These are phyloP conservation scores for Rhizopus stolonifer DNA, from an alignment of 371 early-diverging fungal species.

Conservation along the genomic window DNA sequence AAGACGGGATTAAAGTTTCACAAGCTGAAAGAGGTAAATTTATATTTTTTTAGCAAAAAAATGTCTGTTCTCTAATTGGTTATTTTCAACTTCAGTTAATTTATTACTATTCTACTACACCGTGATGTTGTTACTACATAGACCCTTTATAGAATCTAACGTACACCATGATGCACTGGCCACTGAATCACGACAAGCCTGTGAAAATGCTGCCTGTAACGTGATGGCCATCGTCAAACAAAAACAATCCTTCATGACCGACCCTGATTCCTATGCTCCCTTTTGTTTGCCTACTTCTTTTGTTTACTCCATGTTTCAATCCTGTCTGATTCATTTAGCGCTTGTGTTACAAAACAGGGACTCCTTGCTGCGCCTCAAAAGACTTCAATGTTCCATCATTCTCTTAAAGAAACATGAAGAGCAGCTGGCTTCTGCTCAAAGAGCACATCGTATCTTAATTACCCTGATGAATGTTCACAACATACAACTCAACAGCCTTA, in stretches of 20 bases:
- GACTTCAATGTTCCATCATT: constrained; percentile 25
- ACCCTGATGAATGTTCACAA: constrained; percentile 35
- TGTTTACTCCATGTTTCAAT: constrained; percentile 53
- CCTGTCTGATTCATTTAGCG: constrained; percentile 37
- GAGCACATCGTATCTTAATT: constrained; percentile 35
- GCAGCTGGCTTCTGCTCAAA: constrained; percentile 28
- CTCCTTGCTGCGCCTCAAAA: constrained; percentile 9
- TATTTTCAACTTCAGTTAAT: constrained; percentile 27
- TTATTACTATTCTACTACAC: constrained; percentile 55
- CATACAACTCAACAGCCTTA: constrained; percentile 14
- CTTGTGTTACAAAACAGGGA: constrained; percentile 30
- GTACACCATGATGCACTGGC: constrained; percentile 25
- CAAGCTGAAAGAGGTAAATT: constrained; percentile 39
- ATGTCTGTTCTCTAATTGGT: background rate
- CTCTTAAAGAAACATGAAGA: constrained; percentile 26
- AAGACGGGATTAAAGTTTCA: constrained; percentile 14
- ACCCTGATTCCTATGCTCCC: constrained; percentile 28
- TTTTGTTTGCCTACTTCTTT: constrained; percentile 43
- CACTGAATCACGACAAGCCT: constrained; percentile 34
- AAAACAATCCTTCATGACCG: constrained; percentile 22
- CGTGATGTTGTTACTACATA: constrained; percentile 51
- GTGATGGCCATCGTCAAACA: constrained; percentile 31
- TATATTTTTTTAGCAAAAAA: constrained; percentile 7
- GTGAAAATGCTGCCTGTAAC: constrained; percentile 33
- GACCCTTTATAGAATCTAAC: constrained; percentile 49